Conservation (phyloP, 495 filamentous ascomycete species). For the Aspergillus homomorphus region DNA sequence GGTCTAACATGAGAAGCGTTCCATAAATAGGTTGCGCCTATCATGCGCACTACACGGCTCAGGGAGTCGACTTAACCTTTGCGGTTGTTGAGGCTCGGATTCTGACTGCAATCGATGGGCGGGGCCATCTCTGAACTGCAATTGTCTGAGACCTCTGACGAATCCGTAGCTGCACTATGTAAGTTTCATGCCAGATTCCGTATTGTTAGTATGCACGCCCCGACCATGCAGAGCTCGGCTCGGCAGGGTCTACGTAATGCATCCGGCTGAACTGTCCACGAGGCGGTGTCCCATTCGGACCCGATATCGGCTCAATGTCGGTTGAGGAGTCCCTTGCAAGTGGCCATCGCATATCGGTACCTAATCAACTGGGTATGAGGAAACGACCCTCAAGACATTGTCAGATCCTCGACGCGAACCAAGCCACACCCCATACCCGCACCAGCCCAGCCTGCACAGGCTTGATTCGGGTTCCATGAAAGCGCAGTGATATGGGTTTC, state of each 20-base stretch:
- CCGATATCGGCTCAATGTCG: not conserved
- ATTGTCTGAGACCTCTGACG: too few species aligned
- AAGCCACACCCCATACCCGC: slow-evolving; percentile 62
- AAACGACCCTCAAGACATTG: slow-evolving; percentile 32
- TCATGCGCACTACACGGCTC: too few species aligned
- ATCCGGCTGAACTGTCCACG: not conserved
- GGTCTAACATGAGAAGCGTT: too few species aligned
- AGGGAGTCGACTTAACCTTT: too few species aligned
- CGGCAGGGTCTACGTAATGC: not conserved
- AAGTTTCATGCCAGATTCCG: not conserved
- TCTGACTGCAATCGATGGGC: not conserved
- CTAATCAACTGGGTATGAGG: too few species aligned
- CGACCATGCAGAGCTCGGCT: not conserved
- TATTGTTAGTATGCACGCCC: not conserved
- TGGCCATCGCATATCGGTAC: too few species aligned
- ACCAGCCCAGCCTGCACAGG: slow-evolving; percentile 61
- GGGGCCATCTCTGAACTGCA: too few species aligned
- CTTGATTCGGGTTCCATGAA: slow-evolving; percentile 65
- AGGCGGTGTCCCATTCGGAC: not conserved
- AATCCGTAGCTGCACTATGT: not conserved
- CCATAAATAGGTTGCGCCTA: too few species aligned
- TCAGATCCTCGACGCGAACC: slow-evolving; percentile 66
- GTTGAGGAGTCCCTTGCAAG: not conserved
- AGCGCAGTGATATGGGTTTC: slow-evolving; percentile 52
- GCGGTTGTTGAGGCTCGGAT: too few species aligned